These are phyloP conservation scores for Linum trigynum DNA, from an alignment of 345 rosid species.

Conservation along the genomic window DNA sequence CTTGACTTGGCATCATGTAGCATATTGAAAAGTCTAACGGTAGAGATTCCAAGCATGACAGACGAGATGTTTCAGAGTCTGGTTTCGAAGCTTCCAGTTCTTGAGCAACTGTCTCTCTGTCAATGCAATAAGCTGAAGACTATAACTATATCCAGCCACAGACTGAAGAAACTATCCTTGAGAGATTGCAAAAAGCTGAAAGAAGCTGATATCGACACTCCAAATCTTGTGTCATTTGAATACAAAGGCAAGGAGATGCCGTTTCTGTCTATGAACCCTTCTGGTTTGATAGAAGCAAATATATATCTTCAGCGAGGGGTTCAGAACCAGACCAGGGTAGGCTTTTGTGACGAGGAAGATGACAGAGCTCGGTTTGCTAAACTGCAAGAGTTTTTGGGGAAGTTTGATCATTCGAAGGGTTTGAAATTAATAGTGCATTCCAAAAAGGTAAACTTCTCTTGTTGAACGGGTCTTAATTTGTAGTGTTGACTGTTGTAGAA, in stretches of 20 bases:
- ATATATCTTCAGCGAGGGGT: constrained; percentile 12
- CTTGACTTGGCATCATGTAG: constrained; percentile 15
- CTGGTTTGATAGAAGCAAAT: constrained; percentile 26
- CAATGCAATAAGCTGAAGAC: constrained; percentile 17
- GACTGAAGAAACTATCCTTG: constrained; percentile 18
- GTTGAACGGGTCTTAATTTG: neutral
- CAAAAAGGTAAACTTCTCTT: constrained; percentile 16
- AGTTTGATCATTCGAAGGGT: constrained; percentile 19
- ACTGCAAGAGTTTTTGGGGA: constrained; percentile 18
- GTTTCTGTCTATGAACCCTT: constrained; percentile 25
- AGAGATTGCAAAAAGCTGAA: constrained; percentile 18
- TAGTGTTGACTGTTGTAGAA: neutral
- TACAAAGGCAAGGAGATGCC: constrained; percentile 26
- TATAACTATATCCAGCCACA: constrained; percentile 14
- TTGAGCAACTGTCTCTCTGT: constrained; percentile 25
- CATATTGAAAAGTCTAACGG: constrained; percentile 21
- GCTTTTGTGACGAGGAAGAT: neutral
- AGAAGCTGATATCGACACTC: constrained; percentile 22
- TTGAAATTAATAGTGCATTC: constrained; percentile 22
- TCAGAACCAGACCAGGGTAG: neutral
- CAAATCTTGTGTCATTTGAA: constrained; percentile 29
- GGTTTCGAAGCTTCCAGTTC: constrained; percentile 20
- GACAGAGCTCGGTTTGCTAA: constrained; percentile 10
- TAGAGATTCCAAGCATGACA: constrained; percentile 17
- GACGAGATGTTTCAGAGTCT: constrained; percentile 16